Percentiles rank a stretch among this genome's conserved stretches.
Conservation (phyloP, 176 grass and related monocot species). For the Alopecurus myosuroides region DNA sequence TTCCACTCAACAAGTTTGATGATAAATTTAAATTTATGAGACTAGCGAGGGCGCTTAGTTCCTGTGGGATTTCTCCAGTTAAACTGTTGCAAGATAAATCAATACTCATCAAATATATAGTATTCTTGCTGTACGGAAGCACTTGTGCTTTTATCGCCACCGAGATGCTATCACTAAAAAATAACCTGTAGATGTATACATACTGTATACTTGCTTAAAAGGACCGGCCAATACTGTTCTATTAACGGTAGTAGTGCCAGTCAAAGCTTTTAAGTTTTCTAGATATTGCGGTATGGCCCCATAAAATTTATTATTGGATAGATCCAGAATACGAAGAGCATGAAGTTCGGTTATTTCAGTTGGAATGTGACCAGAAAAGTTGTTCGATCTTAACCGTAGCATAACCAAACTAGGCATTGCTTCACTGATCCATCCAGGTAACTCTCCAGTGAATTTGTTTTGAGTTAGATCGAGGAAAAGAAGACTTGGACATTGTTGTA, state of each 20-base stretch:
- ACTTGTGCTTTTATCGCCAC: neutral
- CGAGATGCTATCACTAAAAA: neutral
- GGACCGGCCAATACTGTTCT: fast-evolving
- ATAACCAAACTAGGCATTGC: neutral
- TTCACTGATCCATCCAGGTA: neutral
- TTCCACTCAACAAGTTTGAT: neutral
- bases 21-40: neutral
- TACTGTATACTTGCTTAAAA: neutral
- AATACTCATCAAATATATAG: neutral
- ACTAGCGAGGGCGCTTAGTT: neutral
- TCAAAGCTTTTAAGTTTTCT: neutral
- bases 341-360: neutral
- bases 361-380: neutral
- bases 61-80: neutral
- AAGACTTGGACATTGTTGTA: neutral
- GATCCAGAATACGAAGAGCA: neutral
- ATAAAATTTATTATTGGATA: neutral
- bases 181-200: too few relatives aligned
- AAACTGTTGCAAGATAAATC: neutral
- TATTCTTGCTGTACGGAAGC: neutral
- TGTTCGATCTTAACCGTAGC: neutral
- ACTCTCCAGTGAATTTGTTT: neutral
- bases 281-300: neutral
- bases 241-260: neutral
- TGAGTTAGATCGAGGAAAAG: neutral